phyloP scores from a whole-genome alignment of 257 asterid species.

The Nemophila menziesii region DNA sequence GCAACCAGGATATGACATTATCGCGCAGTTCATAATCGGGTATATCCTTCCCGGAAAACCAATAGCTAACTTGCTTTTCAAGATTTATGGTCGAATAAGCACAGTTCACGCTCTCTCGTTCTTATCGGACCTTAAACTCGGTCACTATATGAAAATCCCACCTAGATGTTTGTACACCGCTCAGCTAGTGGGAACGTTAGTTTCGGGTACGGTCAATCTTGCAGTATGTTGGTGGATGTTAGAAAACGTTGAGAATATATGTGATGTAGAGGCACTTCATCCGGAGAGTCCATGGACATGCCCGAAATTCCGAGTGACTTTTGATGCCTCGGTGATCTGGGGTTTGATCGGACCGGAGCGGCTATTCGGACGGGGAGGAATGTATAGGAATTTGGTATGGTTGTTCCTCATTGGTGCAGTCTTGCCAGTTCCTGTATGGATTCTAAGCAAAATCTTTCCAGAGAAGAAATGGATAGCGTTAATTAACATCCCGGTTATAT shows the following conservation, averaged over 20 bases:
- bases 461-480: slow-evolving; percentile 82
- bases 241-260: slow-evolving; percentile 64
- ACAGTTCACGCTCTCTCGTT: slow-evolving; percentile 80
- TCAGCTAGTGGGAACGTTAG: slow-evolving; percentile 73
- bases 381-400: slow-evolving; percentile 83
- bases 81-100: slow-evolving; percentile 88
- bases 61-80: slow-evolving; percentile 78
- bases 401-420: slow-evolving; percentile 74
- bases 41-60: slow-evolving; percentile 89
- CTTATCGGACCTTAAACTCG: slow-evolving; percentile 85
- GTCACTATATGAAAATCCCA: slow-evolving; percentile 96
- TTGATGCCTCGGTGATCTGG: slow-evolving; percentile 87
- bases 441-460: slow-evolving; percentile 61
- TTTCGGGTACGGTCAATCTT: slow-evolving; percentile 67
- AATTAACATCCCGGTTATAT: slow-evolving; percentile 76
- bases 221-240: slow-evolving; percentile 91
- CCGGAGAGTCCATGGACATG: slow-evolving; percentile 94
- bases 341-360: slow-evolving; percentile 74
- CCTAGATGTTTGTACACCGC: slow-evolving; percentile 83
- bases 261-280: slow-evolving; percentile 62
- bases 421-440: slow-evolving; percentile 81
- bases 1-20: slow-evolving; percentile 96
- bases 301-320: slow-evolving; percentile 71
- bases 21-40: slow-evolving; percentile 85
- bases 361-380: slow-evolving; percentile 61